These are phyloP conservation scores for Bimuria novae-zelandiae DNA, from an alignment of 2,329 filamentous ascomycete species.

Conservation along the genomic window DNA sequence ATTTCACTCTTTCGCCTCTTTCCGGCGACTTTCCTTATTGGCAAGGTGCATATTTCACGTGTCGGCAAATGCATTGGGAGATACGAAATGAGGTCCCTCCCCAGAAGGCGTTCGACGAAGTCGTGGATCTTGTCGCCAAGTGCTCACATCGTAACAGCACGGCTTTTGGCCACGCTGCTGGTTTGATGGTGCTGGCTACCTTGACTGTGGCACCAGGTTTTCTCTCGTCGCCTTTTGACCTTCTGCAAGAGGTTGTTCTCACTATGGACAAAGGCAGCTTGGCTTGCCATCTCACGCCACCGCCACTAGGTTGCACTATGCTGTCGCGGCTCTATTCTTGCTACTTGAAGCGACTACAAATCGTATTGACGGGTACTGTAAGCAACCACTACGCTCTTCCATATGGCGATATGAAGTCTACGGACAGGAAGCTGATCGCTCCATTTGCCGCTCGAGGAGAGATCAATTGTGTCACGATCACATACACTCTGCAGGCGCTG, in stretches of 20 bases:
- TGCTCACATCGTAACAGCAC: background rate
- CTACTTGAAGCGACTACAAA: background rate
- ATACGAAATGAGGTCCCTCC: background rate
- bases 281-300: background rate
- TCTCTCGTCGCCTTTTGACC: background rate
- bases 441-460: background rate
- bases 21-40: background rate
- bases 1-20: slow-evolving; percentile 6
- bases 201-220: background rate
- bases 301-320: background rate
- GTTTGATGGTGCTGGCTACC: too few relatives aligned
- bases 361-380: background rate
- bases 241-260: background rate
- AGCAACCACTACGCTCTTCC: background rate
- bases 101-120: background rate
- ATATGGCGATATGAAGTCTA: slow-evolving; percentile 10
- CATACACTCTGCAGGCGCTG: slow-evolving; percentile 5
- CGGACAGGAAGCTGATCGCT: background rate
- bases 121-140: background rate
- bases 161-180: too few relatives aligned
- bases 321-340: background rate
- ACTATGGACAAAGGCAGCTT: background rate
- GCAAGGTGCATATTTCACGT: slow-evolving; percentile 11
- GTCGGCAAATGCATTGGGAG: slow-evolving; percentile 8
- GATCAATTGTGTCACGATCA: slow-evolving; percentile 10